phyloP scores from a whole-genome alignment of 148 eudicot species.

The Rhododendron henanense region DNA sequence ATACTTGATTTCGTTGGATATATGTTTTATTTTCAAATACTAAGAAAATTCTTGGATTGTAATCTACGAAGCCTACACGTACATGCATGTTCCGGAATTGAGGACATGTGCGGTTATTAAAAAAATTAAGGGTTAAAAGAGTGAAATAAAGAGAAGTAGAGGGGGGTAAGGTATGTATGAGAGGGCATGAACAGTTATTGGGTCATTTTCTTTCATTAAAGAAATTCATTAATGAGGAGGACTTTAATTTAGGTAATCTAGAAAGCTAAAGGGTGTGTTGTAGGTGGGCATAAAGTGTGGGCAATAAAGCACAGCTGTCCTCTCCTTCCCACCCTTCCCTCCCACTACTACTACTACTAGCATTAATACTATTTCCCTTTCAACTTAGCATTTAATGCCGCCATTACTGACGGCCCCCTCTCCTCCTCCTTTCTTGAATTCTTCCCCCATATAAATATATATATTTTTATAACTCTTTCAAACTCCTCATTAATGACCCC shows the following conservation, averaged over 20 bases:
- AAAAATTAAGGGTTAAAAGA: too few relatives aligned
- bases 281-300: not conserved
- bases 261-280: not conserved
- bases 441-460: not conserved
- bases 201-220: not conserved
- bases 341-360: not conserved
- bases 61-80: too few relatives aligned
- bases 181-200: not conserved
- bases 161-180: too few relatives aligned
- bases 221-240: not conserved
- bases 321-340: not conserved
- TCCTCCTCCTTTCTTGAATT: not conserved
- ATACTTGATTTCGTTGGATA: too few relatives aligned
- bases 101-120: too few relatives aligned
- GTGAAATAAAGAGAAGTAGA: too few relatives aligned
- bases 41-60: too few relatives aligned
- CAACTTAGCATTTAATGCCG: not conserved
- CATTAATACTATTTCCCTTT: not conserved
- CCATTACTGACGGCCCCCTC: not conserved
- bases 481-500: not conserved
- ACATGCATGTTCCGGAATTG: too few relatives aligned
- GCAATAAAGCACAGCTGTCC: constrained; percentile 2
- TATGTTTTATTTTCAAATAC: too few relatives aligned
- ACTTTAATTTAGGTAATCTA: not conserved
- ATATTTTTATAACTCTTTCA: not conserved